Evolutionary conservation across 2,329 filamentous ascomycete genomes (phyloP).

Genomic region (Xylariaceae sp.): DNA sequence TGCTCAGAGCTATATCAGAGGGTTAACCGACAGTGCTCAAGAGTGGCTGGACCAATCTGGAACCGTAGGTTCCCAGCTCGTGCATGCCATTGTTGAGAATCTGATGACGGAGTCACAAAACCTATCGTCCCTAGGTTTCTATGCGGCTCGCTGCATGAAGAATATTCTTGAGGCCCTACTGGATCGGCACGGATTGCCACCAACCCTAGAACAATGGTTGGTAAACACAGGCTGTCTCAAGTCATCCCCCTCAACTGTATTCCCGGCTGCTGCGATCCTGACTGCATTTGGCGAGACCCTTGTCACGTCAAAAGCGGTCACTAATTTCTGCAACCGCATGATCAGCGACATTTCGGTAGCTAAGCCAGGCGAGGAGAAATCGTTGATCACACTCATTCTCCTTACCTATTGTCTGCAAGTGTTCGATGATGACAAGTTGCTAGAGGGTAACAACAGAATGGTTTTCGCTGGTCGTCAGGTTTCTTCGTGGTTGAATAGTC

Average conservation of each 20-base stretch:
- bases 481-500: slow-evolving; percentile 60
- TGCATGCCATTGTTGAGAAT: slow-evolving; percentile 40
- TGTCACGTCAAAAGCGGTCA: slow-evolving; percentile 43
- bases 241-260: slow-evolving; percentile 40
- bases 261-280: slow-evolving; percentile 47
- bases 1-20: slow-evolving; percentile 36
- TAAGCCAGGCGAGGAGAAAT: slow-evolving; percentile 39
- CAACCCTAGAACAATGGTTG: slow-evolving; percentile 44
- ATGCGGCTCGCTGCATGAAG: slow-evolving; percentile 48
- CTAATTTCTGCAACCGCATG: slow-evolving; percentile 54
- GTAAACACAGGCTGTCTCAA: slow-evolving; percentile 43
- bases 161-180: slow-evolving; percentile 45
- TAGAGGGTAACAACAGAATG: slow-evolving; percentile 61
- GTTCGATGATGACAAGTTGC: slow-evolving; percentile 48
- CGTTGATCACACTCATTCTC: slow-evolving; percentile 46
- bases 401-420: slow-evolving; percentile 49
- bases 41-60: slow-evolving; percentile 37
- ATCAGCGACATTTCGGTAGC: slow-evolving; percentile 56
- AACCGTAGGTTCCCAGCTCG: slow-evolving; percentile 33
- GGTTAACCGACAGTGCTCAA: slow-evolving; percentile 31
- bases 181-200: slow-evolving; percentile 43
- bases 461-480: slow-evolving; percentile 81
- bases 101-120: slow-evolving; percentile 41
- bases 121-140: slow-evolving; percentile 42
- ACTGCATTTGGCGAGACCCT: slow-evolving; percentile 48